A percentile compares a stretch with the other conserved stretches of the same genome.
These are phyloP conservation scores for Tulasnella sp. DNA, from an alignment of 768 basidiomycete genomes.

Conservation along the genomic window DNA sequence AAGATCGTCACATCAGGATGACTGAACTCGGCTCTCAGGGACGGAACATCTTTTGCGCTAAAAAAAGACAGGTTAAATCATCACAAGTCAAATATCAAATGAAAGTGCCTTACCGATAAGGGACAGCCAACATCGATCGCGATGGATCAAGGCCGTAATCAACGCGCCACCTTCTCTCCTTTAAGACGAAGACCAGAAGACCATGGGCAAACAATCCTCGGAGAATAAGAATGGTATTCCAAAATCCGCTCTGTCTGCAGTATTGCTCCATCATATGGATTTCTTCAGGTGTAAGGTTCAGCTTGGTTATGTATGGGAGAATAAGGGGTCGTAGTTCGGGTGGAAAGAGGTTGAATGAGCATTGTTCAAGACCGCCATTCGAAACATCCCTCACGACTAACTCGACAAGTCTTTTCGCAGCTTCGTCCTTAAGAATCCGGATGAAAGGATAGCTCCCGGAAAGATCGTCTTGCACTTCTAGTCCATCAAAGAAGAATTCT, in stretches of 20 bases:
- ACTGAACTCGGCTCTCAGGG: conserved; percentile 1
- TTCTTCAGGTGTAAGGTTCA: not conserved
- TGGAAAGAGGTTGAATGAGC: not conserved
- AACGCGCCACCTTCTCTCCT: not conserved
- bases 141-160: not conserved
- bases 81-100: too few species aligned
- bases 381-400: not conserved
- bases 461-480: too few species aligned
- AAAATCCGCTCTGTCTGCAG: not conserved
- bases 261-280: not conserved
- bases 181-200: not conserved
- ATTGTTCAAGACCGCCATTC: not conserved
- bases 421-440: not conserved
- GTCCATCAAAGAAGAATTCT: too few species aligned
- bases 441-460: not conserved
- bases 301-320: not conserved
- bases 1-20: conserved; percentile 1
- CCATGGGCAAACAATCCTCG: not conserved
- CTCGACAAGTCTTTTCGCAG: not conserved
- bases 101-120: too few species aligned
- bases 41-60: conserved; percentile 11
- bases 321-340: not conserved
- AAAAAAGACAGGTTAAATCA: too few species aligned
- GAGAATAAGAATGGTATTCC: not conserved
- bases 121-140: not conserved